These are phyloP conservation scores for Volutella citrinella DNA, from an alignment of 2,329 filamentous ascomycete genomes.

Conservation along the genomic window DNA sequence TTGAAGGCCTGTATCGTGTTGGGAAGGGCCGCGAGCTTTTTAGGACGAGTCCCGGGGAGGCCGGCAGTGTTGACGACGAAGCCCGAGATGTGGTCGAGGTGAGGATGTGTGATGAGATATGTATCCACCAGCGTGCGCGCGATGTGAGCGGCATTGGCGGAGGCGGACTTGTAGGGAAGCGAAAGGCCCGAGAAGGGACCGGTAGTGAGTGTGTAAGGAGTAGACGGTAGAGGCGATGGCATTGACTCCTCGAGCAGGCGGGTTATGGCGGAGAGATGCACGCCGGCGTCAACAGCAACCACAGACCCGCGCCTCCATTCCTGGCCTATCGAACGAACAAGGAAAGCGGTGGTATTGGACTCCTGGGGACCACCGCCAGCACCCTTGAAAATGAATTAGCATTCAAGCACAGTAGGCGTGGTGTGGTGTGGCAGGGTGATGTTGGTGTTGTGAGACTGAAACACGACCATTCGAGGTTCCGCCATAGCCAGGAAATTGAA, in stretches of 20 bases:
- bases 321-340: slow-evolving; percentile 77
- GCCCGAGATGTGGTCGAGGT: slow-evolving; percentile 89
- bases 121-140: slow-evolving; percentile 78
- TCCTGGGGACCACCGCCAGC: slow-evolving; percentile 87
- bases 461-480: too few relatives aligned
- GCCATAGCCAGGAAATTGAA: too few relatives aligned
- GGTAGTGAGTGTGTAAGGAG: slow-evolving; percentile 53
- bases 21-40: slow-evolving; percentile 80
- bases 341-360: slow-evolving; percentile 83
- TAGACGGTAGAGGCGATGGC: slow-evolving; percentile 28
- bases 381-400: slow-evolving; percentile 55
- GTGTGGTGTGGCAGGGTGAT: too few relatives aligned
- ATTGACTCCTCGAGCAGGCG: slow-evolving; percentile 66
- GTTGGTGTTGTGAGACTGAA: too few relatives aligned
- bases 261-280: slow-evolving; percentile 83
- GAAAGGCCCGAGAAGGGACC: slow-evolving; percentile 81
- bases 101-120: slow-evolving; percentile 94
- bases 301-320: slow-evolving; percentile 81
- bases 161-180: slow-evolving; percentile 62
- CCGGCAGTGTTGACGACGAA: slow-evolving; percentile 93
- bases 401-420: too few relatives aligned
- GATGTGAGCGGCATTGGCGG: slow-evolving; percentile 79
- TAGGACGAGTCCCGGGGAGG: slow-evolving; percentile 75
- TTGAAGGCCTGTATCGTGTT: slow-evolving; percentile 92
- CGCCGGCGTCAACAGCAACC: slow-evolving; percentile 90